Evolutionary conservation across 2,329 filamentous ascomycete genomes (phyloP).

Genomic region (Fusarium luffae): DNA sequence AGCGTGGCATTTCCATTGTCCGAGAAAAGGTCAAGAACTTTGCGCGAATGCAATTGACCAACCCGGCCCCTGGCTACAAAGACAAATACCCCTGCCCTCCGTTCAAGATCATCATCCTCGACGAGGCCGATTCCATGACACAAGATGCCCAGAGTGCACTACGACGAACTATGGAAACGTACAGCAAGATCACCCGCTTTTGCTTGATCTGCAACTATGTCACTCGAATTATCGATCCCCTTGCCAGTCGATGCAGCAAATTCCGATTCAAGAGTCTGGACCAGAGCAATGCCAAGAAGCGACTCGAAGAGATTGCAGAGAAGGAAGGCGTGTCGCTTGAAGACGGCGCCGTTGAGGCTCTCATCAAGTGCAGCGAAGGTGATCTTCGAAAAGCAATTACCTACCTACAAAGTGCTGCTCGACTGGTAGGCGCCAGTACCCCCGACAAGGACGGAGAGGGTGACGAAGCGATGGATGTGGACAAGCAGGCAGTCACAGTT

Average conservation of each 20-base stretch:
- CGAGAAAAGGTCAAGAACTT: constrained; percentile 99
- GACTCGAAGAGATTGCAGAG: constrained; percentile 84
- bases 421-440: constrained; percentile 78
- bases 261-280: constrained; percentile 98
- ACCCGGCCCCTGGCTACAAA: constrained; percentile 76
- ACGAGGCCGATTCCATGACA: constrained; percentile 99
- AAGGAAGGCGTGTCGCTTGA: constrained; percentile 82
- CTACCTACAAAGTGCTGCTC: constrained; percentile 92
- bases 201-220: constrained; percentile 99
- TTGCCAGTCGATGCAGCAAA: constrained; percentile 93
- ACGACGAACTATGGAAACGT: constrained; percentile 97
- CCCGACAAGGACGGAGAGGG: constrained; percentile 60
- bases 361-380: constrained; percentile 90
- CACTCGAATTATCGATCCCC: constrained; percentile 94
- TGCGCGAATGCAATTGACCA: constrained; percentile 91
- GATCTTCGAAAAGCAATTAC: constrained; percentile 97
- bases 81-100: constrained; percentile 89
- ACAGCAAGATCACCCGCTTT: constrained; percentile 95
- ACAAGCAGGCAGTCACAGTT: constrained; percentile 74
- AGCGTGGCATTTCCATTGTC: constrained; percentile 96
- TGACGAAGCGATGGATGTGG: constrained; percentile 71
- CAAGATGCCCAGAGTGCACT: constrained; percentile 96
- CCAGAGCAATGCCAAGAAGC: constrained; percentile 80
- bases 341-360: constrained; percentile 80
- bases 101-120: constrained; percentile 98